Percentiles rank a stretch among this genome's conserved stretches.
These are phyloP conservation scores for Suhomyces bolitotheri DNA, from an alignment of 1,139 yeast species.

Conservation along the genomic window DNA sequence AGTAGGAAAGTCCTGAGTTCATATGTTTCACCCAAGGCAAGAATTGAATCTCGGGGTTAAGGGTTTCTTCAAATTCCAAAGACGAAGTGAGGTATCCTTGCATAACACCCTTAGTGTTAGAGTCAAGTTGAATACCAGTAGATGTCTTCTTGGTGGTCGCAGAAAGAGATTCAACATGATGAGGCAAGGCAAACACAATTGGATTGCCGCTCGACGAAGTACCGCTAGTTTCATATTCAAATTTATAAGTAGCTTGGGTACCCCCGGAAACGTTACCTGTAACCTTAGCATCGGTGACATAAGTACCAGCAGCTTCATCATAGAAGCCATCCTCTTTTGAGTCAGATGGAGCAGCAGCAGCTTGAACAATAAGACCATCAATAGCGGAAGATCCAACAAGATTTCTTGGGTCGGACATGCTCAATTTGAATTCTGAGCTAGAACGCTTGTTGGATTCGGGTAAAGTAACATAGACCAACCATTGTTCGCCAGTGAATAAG, in stretches of 20 bases:
- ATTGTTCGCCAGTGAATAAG: constrained; percentile 49
- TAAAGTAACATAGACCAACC: constrained; percentile 61
- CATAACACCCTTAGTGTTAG: constrained; percentile 71
- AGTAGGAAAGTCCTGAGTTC: constrained; percentile 40
- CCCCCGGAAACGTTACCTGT: constrained; percentile 31
- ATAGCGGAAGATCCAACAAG: constrained; percentile 46
- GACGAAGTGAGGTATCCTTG: constrained; percentile 55
- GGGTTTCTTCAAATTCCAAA: constrained; percentile 51
- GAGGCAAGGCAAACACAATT: constrained; percentile 69
- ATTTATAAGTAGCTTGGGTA: constrained; percentile 50
- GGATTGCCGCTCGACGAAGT: constrained; percentile 51
- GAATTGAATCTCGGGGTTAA: constrained; percentile 53
- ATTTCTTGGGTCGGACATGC: constrained; percentile 35
- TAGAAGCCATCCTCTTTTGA: constrained; percentile 28
- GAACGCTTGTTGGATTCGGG: constrained; percentile 31
- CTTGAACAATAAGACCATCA: constrained; percentile 61
- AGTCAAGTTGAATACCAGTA: constrained; percentile 53
- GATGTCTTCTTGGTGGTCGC: constrained; percentile 32
- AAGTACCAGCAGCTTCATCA: constrained; percentile 40
- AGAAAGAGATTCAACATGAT: constrained; percentile 58
- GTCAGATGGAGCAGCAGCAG: constrained; percentile 45
- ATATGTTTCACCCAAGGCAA: constrained; percentile 55
- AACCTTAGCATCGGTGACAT: constrained; percentile 36
- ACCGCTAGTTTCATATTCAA: constrained; percentile 56
- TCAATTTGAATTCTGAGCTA: constrained; percentile 32